Evolutionary conservation across 73 alveolate genomes (phyloP), one percentile per base, ranked within the genome.

Genomic region (Paramecium sonneborni): DNA sequence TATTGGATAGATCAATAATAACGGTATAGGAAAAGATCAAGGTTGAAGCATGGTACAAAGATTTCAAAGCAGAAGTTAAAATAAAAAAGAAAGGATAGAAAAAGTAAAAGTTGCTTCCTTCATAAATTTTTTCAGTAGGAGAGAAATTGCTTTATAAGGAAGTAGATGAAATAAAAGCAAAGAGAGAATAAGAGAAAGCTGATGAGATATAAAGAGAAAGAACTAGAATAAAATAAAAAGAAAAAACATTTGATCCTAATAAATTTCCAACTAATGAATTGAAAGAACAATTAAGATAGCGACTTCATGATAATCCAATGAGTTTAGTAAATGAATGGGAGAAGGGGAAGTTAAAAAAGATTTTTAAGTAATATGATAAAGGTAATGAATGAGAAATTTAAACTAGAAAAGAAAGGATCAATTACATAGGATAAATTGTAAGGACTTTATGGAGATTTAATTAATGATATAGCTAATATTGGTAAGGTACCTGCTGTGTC

Each of bases 271-370:
- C 95, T 93, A 85, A 85, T 57, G 98, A 93, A 76, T 95, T 96
- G 62, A 94, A 92, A 85, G 95, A 95, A 68, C 94, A 97, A 69
- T 95, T 95, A 88, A 97, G 97, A 57, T 76, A 93, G 87, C 92
- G 96, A 37, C 96, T 94, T 32, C 96, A 95, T 57, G 98, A 95
- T 23, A 89, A 85, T 57, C 95, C 94, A 11, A 56, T 88, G 74
- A 88, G 94, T 43, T 24, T 88, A 14, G 76, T 97, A 30, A 95
- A 97, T 70, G 99, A 98, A 89, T 97, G 99, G 98, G 99, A 98
- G 92, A 97, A 97, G 72, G 97, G 97, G 87, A 94, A 93, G 85
- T 94, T 97, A 68, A 97, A 98, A 86, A 89, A 94, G 82, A 62
- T 97, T 23, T 98, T 94, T 92, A 96, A 95, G 72, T 93, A 95